Percentiles rank a stretch among this genome's conserved stretches.
Conservation (phyloP, 352 stramenopile genomes). For the Pythium scleroteichum region DNA sequence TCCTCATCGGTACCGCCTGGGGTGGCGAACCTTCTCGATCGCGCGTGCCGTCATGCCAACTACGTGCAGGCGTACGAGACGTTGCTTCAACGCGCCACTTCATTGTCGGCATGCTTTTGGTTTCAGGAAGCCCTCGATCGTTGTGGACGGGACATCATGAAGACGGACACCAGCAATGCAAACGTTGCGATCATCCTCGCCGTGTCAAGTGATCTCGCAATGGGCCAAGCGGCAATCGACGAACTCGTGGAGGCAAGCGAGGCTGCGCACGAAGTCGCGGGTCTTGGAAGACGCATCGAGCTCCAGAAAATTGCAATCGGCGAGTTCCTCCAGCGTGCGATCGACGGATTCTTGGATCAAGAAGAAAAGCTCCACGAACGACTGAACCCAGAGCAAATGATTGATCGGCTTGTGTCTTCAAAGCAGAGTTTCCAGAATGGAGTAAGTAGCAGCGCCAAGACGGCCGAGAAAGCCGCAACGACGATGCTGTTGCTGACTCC, state of each 20-base stretch:
- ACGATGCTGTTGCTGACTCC: slow-evolving; percentile 27
- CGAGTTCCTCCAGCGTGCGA: slow-evolving; percentile 29
- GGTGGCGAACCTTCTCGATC: slow-evolving; percentile 40
- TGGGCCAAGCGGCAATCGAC: slow-evolving; percentile 32
- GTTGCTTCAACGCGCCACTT: slow-evolving; percentile 35
- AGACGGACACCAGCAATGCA: background rate
- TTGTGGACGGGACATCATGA: slow-evolving; percentile 27
- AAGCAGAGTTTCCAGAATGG: slow-evolving; percentile 19
- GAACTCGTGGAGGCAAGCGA: slow-evolving; percentile 43
- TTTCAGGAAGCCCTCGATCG: slow-evolving; percentile 37
- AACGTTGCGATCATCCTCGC: slow-evolving; percentile 1
- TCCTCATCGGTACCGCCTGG: slow-evolving; percentile 12
- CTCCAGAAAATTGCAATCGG: slow-evolving; percentile 32
- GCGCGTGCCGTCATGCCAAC: slow-evolving; percentile 41
- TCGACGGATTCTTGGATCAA: slow-evolving; percentile 25
- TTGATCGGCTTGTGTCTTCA: slow-evolving; percentile 20
- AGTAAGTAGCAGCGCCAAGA: slow-evolving; percentile 22
- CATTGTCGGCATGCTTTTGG: slow-evolving; percentile 60
- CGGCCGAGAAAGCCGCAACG: slow-evolving; percentile 13
- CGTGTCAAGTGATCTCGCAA: slow-evolving; percentile 28
- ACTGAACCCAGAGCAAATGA: slow-evolving; percentile 22
- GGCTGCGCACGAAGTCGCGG: slow-evolving; percentile 19
- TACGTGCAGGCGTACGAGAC: slow-evolving; percentile 36
- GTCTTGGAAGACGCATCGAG: slow-evolving; percentile 26
- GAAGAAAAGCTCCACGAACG: slow-evolving; percentile 25